These are phyloP conservation scores for Scheffersomyces segobiensis DNA, from an alignment of 1,139 yeast species.

Conservation along the genomic window DNA sequence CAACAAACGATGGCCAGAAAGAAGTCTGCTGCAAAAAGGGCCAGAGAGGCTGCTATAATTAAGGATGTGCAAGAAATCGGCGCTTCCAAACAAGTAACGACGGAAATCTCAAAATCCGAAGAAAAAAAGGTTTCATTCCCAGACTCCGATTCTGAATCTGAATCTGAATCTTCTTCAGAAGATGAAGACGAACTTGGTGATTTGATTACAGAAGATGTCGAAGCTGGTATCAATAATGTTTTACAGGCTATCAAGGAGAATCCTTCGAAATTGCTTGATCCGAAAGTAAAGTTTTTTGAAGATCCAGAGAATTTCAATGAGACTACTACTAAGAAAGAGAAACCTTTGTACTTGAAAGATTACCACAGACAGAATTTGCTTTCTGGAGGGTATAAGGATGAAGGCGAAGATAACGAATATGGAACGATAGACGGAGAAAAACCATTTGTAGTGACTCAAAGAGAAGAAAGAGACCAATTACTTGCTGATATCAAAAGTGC, in stretches of 20 bases:
- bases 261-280: slow-evolving; percentile 65
- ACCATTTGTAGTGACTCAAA: slow-evolving; percentile 71
- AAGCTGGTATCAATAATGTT: slow-evolving; percentile 73
- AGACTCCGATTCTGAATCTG: slow-evolving; percentile 15
- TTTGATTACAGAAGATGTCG: slow-evolving; percentile 81
- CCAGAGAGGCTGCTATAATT: slow-evolving; percentile 42
- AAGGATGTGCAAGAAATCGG: slow-evolving; percentile 1
- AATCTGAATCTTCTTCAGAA: slow-evolving; percentile 49
- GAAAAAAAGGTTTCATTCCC: neutral
- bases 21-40: slow-evolving; percentile 83
- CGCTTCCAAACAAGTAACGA: slow-evolving; percentile 7
- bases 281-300: slow-evolving; percentile 67
- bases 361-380: slow-evolving; percentile 84
- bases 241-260: slow-evolving; percentile 66
- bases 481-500: slow-evolving; percentile 75
- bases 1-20: slow-evolving; percentile 71
- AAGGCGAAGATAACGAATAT: slow-evolving; percentile 45
- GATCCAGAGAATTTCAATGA: slow-evolving; percentile 46
- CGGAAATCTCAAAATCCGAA: slow-evolving; percentile 4
- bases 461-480: slow-evolving; percentile 71
- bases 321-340: slow-evolving; percentile 44
- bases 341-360: slow-evolving; percentile 88
- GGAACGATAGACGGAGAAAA: slow-evolving; percentile 59
- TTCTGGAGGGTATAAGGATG: slow-evolving; percentile 56
- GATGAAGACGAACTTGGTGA: slow-evolving; percentile 95